Evolutionary conservation across 2,329 filamentous ascomycete species (phyloP).

Genomic region (Trichoderma lentiforme): DNA sequence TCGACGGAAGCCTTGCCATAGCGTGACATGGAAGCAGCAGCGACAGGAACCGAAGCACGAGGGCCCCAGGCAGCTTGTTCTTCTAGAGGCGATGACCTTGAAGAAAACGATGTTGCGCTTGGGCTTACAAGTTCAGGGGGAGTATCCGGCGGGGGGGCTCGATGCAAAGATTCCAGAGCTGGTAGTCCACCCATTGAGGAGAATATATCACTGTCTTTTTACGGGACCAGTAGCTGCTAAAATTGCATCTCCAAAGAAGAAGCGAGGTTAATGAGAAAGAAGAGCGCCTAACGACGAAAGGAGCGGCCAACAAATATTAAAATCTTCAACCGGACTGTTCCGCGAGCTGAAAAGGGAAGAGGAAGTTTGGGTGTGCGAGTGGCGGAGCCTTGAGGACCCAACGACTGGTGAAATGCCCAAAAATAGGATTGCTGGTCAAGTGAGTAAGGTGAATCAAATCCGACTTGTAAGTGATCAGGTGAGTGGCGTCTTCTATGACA

Average conservation of each 20-base stretch:
- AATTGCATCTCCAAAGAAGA: constrained; percentile 18
- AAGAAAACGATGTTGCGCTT: constrained; percentile 46
- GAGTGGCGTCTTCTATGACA: background rate
- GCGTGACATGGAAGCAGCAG: constrained; percentile 51
- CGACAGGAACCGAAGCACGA: constrained; percentile 43
- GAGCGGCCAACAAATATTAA: background rate
- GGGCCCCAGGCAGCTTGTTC: constrained; percentile 45
- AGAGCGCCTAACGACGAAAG: background rate
- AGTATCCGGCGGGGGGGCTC: constrained; percentile 50
- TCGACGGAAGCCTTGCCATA: constrained; percentile 50
- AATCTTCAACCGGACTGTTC: background rate
- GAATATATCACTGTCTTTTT: constrained; percentile 17
- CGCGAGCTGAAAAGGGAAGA: background rate
- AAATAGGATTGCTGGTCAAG: background rate
- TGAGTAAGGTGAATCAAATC: background rate
- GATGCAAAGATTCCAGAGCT: constrained; percentile 48
- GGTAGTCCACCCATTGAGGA: constrained; percentile 56
- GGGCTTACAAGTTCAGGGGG: constrained; percentile 54
- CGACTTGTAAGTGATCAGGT: constrained; percentile 2
- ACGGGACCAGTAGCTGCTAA: background rate
- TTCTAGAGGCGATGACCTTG: constrained; percentile 41
- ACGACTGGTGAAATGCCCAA: background rate
- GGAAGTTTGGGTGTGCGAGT: background rate
- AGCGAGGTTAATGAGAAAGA: background rate
- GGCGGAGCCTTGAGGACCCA: constrained; percentile 1